Evolutionary conservation across 2,329 filamentous ascomycete genomes (phyloP), one percentile per base, ranked within the genome.

Genomic region (Aspergillus texensis): DNA sequence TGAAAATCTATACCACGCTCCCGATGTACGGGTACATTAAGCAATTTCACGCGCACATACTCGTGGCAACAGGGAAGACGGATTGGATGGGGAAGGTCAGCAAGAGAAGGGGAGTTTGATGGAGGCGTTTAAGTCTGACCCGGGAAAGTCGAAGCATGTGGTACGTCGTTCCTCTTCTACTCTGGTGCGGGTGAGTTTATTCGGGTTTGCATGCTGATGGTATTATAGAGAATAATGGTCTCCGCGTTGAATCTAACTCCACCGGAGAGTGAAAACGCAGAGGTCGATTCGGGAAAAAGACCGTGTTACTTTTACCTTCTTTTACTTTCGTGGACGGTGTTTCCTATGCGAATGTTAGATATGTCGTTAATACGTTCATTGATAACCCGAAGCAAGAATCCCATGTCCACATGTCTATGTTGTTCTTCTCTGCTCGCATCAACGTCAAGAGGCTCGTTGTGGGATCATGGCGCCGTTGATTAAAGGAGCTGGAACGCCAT

Each of bases 401-500:
- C 45, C 89, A 2, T 94, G 89, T 69, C 91, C 91, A 6, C 93
- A 97, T 82, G 84, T 86, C 70, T 93, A 90, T 68, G 84, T 97
- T 34, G 91, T 97, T 71, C 86, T 97, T 54, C 88, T 97, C 70
- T 97, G 94, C 82, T 95, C 91, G 32, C 94, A 97, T 74, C 88
- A 86, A 72, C 95, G 92, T 36, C 90, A 94, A 68, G 94, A 97
- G 75, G 93, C 92, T 0, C 91, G 94, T 68, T 97, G 94, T 77
- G 94, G 93, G 0, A 93, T 97, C 79, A 93, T 90, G 53, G 93
- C 93, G 0, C 93, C 93, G 1, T 82, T 97, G 9, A 83, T 97
- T 54, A 87, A 89, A 89, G 71, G 93, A 97, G 78, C 83, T 97
- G 32, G 91, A 95, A 80, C 85, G 93, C 2, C 92, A 96, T 75